Conservation (phyloP, 345 rosid genomes). For the Kernera saxatilis region DNA sequence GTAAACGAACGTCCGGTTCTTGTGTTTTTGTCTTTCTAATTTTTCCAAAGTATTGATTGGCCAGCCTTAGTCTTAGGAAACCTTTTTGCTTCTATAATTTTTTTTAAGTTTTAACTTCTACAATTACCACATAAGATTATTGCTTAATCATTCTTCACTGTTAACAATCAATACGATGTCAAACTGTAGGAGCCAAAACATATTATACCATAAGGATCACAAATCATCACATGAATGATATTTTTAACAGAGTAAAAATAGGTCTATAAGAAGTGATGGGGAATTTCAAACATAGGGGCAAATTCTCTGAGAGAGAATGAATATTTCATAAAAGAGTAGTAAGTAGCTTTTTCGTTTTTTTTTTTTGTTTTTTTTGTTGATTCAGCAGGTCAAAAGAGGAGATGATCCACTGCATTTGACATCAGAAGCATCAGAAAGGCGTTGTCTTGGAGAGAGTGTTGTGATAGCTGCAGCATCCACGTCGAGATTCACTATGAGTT, state of each 20-base stretch:
- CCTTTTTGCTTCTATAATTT: not conserved
- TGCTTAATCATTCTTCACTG: not conserved
- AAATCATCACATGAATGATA: conserved; percentile 19
- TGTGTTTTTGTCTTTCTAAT: not conserved
- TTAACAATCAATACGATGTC: not conserved
- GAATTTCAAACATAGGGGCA: not conserved
- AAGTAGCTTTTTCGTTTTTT: not conserved
- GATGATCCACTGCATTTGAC: conserved; percentile 79
- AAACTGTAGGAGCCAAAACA: conserved; percentile 1
- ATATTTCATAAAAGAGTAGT: not conserved
- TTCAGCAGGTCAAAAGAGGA: conserved; percentile 80
- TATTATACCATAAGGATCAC: not conserved
- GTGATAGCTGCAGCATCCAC: conserved; percentile 67
- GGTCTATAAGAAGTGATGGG: not conserved
- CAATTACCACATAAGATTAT: not conserved
- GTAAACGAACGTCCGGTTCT: not conserved
- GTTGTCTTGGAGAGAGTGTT: conserved; percentile 75
- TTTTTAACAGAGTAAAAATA: not conserved
- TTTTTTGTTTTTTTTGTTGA: not conserved
- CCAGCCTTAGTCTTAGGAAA: conserved; percentile 7
- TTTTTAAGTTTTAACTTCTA: not conserved
- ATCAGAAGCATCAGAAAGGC: conserved; percentile 83
- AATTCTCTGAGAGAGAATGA: conserved; percentile 16
- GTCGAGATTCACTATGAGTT: conserved; percentile 62
- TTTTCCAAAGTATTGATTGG: not conserved